These are phyloP conservation scores for Phascolomyces articulosus DNA, from an alignment of 371 early-diverging fungal species.

Conservation along the genomic window DNA sequence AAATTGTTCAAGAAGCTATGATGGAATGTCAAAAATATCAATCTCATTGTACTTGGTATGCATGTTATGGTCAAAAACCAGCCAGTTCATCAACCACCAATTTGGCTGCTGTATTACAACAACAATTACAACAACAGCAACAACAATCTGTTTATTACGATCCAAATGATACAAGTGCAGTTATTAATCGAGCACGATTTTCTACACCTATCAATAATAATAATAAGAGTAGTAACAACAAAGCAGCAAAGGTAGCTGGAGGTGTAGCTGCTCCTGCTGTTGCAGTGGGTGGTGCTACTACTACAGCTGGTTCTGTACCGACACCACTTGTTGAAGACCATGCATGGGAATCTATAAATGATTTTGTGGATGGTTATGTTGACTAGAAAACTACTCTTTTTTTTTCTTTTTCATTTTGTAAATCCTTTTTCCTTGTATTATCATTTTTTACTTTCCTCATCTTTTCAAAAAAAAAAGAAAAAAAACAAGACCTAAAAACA, in stretches of 20 bases:
- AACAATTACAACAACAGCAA: background rate
- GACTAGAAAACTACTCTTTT: constrained; percentile 20
- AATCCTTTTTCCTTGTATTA: background rate
- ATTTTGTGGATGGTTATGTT: constrained; percentile 35
- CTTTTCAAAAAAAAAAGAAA: too few relatives aligned
- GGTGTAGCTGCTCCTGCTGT: background rate
- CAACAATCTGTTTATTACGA: too few relatives aligned
- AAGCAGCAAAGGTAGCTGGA: background rate
- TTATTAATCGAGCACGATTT: background rate
- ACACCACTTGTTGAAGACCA: constrained; percentile 9
- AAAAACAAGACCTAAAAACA: too few relatives aligned
- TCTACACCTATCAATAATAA: background rate
- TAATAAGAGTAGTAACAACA: background rate
- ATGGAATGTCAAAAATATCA: constrained; percentile 25
- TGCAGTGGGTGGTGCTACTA: too few relatives aligned
- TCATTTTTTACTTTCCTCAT: too few relatives aligned
- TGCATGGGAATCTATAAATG: constrained; percentile 37
- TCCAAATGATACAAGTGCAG: background rate
- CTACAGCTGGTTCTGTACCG: constrained; percentile 12
- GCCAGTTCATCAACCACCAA: background rate
- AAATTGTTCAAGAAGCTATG: constrained; percentile 14
- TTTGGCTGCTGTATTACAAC: background rate
- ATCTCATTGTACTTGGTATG: constrained; percentile 31
- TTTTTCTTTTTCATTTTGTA: background rate
- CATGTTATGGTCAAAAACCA: constrained; percentile 28